Percentiles rank a stretch among this genome's conserved stretches.
Evolutionary conservation across 2,329 filamentous ascomycete genomes (phyloP).

Genomic region (Thielaviopsis musarum): DNA sequence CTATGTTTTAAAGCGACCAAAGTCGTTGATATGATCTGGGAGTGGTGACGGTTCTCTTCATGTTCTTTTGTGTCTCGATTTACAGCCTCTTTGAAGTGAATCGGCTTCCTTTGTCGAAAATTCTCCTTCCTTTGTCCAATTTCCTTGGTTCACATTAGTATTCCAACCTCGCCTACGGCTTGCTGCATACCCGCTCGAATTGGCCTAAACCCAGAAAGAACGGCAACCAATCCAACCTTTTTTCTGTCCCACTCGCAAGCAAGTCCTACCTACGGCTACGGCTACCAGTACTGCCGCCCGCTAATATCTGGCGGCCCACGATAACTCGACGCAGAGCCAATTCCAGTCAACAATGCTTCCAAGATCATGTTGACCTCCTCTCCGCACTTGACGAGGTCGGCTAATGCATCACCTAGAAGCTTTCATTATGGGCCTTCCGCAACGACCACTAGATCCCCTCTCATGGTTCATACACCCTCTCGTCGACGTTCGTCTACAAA

Average conservation of each 20-base stretch:
- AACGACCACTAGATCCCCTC: conserved; percentile 9
- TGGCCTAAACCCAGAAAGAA: neutral
- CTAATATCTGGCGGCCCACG: neutral
- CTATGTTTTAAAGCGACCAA: neutral
- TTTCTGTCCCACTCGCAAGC: neutral
- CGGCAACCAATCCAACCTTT: neutral
- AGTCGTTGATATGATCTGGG: neutral
- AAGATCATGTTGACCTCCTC: conserved; percentile 12
- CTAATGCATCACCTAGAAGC: conserved; percentile 7
- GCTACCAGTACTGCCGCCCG: neutral
- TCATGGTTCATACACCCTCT: conserved; percentile 1
- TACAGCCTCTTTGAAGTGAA: too few species aligned
- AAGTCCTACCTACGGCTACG: neutral
- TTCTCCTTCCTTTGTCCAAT: neutral
- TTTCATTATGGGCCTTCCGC: conserved; percentile 10
- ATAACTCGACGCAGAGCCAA: neutral
- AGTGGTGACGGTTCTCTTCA: neutral
- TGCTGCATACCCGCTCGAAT: neutral
- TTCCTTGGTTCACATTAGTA: neutral
- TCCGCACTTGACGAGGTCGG: conserved; percentile 11
- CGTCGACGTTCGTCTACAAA: conserved; percentile 9
- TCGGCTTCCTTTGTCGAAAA: neutral
- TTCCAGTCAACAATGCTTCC: conserved; percentile 6
- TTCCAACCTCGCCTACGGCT: neutral
- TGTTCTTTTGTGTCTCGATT: too few species aligned